phyloP scores from a whole-genome alignment of 305 asterid genomes.

The Solanum hybrid region DNA sequence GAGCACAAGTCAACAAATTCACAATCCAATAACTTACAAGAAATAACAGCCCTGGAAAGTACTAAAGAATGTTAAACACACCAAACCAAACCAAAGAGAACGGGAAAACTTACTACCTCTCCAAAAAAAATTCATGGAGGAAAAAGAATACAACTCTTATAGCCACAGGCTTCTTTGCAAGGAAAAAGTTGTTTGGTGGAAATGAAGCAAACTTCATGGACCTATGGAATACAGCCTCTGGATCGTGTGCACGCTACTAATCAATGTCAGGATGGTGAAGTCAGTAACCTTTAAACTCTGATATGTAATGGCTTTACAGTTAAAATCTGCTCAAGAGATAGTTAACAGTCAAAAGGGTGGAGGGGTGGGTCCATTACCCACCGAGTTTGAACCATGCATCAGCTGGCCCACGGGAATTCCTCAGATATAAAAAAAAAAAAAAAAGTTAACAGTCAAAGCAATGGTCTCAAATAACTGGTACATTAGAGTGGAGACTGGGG shows the following conservation, averaged over 20 bases:
- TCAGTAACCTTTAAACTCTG: not conserved
- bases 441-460: not conserved
- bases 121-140: not conserved
- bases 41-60: not conserved
- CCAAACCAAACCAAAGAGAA: not conserved
- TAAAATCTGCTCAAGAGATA: not conserved
- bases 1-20: not conserved
- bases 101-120: not conserved
- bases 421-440: not conserved
- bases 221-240: not conserved
- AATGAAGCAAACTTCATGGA: not conserved
- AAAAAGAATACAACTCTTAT: not conserved
- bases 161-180: not conserved
- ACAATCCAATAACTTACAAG: not conserved
- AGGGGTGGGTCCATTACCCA: not conserved
- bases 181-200: not conserved
- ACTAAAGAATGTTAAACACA: not conserved
- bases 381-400: not conserved
- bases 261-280: conserved; percentile 1
- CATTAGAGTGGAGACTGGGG: conserved; percentile 56
- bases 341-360: not conserved
- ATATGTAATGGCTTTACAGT: not conserved
- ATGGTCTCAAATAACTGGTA: conserved; percentile 30
- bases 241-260: not conserved
- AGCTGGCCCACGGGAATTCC: not conserved